phyloP scores from a whole-genome alignment of 768 basidiomycete species.

The Auriculariales sp. region DNA sequence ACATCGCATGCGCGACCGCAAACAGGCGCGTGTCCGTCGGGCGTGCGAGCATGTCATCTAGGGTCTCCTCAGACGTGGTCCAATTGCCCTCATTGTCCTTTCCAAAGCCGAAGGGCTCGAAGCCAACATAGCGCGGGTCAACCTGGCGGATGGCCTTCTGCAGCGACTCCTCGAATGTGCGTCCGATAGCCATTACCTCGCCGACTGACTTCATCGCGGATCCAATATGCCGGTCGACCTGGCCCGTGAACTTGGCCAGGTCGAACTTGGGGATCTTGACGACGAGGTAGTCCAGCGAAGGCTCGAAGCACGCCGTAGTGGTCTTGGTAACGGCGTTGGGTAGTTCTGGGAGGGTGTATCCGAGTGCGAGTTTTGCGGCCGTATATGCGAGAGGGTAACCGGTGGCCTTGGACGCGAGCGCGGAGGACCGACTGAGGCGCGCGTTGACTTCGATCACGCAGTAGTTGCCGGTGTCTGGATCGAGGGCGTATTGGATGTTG shows the following conservation, averaged over 20 bases:
- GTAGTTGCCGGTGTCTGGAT: conserved; percentile 84
- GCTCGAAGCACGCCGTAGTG: conserved; percentile 98
- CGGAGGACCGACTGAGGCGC: conserved; percentile 82
- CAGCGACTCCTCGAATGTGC: conserved; percentile 95
- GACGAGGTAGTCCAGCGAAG: conserved; percentile 96
- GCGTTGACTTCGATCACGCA: conserved; percentile 98
- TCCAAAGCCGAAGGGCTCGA: conserved; percentile 41
- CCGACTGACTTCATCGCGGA: conserved; percentile 99
- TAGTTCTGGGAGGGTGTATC: conserved; percentile 91
- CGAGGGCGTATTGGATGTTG: conserved; percentile 96
- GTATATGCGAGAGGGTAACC: conserved; percentile 99
- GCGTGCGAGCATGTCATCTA: conserved; percentile 60
- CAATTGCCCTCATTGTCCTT: background rate
- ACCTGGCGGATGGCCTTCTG: conserved; percentile 98
- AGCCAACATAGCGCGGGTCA: conserved; percentile 92
- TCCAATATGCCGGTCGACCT: conserved; percentile 82
- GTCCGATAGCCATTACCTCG: conserved; percentile 99
- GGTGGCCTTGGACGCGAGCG: conserved; percentile 95
- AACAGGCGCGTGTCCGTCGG: conserved; percentile 96
- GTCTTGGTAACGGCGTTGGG: conserved; percentile 99
- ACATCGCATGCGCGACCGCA: conserved; percentile 96
- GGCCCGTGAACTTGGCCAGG: conserved; percentile 79
- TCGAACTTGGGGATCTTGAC: conserved; percentile 99
- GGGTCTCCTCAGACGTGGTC: conserved; percentile 32
- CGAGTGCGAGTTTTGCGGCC: conserved; percentile 95